phyloP scores from a whole-genome alignment of 164 flowering plant species.

The Taxillus chinensis region DNA sequence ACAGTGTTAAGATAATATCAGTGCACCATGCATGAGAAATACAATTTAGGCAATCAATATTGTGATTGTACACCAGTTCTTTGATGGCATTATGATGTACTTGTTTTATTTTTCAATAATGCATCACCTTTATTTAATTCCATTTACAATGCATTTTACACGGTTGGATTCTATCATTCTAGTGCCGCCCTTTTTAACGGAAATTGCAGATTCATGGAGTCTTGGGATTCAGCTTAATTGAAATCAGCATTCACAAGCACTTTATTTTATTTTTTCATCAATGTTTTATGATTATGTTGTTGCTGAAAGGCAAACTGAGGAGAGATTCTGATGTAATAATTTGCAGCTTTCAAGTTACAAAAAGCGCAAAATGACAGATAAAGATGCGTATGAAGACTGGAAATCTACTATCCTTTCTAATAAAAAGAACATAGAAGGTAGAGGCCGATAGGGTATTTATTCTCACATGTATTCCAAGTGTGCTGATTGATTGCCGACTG shows the following conservation, averaged over 20 bases:
- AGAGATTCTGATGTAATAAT: background rate
- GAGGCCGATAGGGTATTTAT: background rate
- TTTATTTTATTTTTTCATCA: background rate
- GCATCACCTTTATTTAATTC: background rate
- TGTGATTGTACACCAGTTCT: too few species aligned
- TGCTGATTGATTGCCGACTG: background rate
- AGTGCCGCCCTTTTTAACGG: background rate
- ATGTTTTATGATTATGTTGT: background rate
- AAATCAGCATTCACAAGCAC: background rate
- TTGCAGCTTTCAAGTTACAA: slow-evolving; percentile 67
- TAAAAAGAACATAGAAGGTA: slow-evolving; percentile 40
- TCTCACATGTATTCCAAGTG: background rate
- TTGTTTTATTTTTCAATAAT: background rate
- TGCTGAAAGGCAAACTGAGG: background rate
- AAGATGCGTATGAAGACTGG: slow-evolving; percentile 65
- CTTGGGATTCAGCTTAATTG: too few species aligned
- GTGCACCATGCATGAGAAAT: background rate
- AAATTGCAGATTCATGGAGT: background rate
- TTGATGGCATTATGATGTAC: background rate
- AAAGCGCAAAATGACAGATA: slow-evolving; percentile 44
- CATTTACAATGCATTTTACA: background rate
- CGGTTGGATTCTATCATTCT: background rate
- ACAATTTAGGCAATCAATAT: too few species aligned
- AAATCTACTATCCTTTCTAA: slow-evolving; percentile 67
- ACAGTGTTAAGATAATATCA: background rate